Conservation (phyloP, 331 rosid genomes). For the Malus hybrid region DNA sequence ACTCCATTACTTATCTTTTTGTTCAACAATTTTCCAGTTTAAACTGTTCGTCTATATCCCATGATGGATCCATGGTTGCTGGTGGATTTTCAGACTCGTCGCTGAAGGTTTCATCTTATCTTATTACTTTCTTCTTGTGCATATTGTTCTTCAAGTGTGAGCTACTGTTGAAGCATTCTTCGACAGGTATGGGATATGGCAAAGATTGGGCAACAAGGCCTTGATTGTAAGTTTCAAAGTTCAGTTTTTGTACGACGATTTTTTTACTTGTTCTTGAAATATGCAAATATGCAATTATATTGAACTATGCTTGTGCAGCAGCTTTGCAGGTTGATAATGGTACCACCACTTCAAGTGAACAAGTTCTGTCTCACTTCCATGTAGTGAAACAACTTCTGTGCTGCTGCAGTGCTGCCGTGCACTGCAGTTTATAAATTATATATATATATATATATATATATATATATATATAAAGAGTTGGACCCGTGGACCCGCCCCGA, state of each 20-base stretch:
- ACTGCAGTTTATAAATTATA: too few relatives aligned
- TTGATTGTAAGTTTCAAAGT: constrained; percentile 50
- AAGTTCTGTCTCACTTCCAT: constrained; percentile 26
- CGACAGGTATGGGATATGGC: constrained; percentile 98
- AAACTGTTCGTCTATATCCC: constrained; percentile 92
- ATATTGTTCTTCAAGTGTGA: neutral
- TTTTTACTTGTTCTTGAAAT: neutral
- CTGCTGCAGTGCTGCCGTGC: too few relatives aligned
- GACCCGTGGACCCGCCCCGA: too few relatives aligned
- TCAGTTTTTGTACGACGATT: neutral
- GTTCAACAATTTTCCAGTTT: constrained; percentile 40
- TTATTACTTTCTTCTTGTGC: neutral
- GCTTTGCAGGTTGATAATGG: constrained; percentile 66
- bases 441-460: too few relatives aligned
- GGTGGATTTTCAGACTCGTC: constrained; percentile 98
- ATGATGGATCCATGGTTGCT: constrained; percentile 91
- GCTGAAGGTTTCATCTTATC: constrained; percentile 54
- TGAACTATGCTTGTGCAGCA: constrained; percentile 42
- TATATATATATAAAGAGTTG: too few relatives aligned
- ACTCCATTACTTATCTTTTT: constrained; percentile 12
- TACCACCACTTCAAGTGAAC: constrained; percentile 41
- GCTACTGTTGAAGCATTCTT: constrained; percentile 16
- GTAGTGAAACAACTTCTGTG: too few relatives aligned
- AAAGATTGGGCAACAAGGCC: constrained; percentile 76
- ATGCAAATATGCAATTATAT: neutral